Conservation (phyloP, 2,329 filamentous ascomycete genomes). For the Ascochyta pisi region DNA sequence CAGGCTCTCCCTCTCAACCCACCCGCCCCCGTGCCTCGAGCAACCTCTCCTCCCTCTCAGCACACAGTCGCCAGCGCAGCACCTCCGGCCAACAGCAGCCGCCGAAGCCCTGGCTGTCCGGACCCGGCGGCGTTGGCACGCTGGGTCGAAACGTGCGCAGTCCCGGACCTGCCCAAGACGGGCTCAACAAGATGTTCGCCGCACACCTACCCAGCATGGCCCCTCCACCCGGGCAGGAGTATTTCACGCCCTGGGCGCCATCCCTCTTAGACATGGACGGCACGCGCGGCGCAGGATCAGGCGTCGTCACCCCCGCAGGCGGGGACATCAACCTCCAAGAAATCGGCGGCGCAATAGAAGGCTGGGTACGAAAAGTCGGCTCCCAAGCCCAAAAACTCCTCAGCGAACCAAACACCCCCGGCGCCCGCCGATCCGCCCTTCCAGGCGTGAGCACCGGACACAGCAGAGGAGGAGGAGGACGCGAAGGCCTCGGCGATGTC, state of each 20-base stretch:
- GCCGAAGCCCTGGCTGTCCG: conserved; percentile 66
- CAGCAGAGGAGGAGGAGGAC: conserved; percentile 9
- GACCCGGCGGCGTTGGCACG: conserved; percentile 88
- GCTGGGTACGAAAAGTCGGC: conserved; percentile 86
- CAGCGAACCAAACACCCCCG: conserved; percentile 42
- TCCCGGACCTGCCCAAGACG: conserved; percentile 84
- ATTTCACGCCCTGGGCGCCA: conserved; percentile 51
- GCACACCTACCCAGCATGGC: conserved; percentile 82
- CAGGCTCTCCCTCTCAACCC: conserved; percentile 48
- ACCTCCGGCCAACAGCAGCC: conserved; percentile 38
- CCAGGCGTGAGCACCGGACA: conserved; percentile 48
- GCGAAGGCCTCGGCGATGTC: conserved; percentile 65
- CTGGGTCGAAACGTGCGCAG: conserved; percentile 73
- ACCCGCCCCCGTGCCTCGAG: conserved; percentile 46
- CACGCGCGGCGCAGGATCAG: conserved; percentile 38
- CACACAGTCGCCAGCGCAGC: conserved; percentile 45
- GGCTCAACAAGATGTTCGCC: conserved; percentile 81
- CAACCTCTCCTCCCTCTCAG: conserved; percentile 48
- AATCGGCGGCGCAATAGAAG: conserved; percentile 85
- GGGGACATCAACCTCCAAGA: conserved; percentile 70
- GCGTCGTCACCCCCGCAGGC: conserved; percentile 37
- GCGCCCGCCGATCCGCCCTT: conserved; percentile 40
- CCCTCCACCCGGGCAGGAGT: conserved; percentile 64
- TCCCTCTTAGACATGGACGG: conserved; percentile 41
- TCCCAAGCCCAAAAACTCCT: conserved; percentile 59